phyloP scores from a whole-genome alignment of 176 grass and related monocot genomes.

The Secale cereale region DNA sequence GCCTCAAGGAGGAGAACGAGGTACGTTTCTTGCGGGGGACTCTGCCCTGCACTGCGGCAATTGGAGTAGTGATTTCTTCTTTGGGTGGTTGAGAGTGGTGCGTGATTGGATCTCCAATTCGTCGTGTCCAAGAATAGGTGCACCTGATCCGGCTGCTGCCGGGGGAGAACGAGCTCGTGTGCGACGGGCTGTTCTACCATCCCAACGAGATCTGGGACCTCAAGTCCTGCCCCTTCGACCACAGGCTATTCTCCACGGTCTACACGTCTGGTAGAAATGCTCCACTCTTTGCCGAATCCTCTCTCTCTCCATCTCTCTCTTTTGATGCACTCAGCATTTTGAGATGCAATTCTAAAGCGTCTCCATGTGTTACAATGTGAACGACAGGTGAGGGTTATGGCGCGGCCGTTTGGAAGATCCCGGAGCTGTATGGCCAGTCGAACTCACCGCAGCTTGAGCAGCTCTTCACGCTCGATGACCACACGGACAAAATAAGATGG shows the following conservation, averaged over 20 bases:
- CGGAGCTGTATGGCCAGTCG: conserved; percentile 64
- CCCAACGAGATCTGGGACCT: conserved; percentile 99
- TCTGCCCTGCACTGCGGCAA: not conserved
- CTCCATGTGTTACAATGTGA: not conserved
- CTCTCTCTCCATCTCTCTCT: not conserved
- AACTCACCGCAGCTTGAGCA: conserved; percentile 85
- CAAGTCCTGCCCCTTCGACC: conserved; percentile 91
- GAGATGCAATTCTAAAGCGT: not conserved
- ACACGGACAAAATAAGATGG: conserved; percentile 74
- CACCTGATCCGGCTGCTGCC: conserved; percentile 87
- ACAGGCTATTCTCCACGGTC: conserved; percentile 84
- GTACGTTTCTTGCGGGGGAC: conserved; percentile 29
- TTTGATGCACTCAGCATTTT: not conserved
- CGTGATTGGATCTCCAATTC: conserved; percentile 31
- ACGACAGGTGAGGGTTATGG: conserved; percentile 79
- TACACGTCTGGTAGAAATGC: conserved; percentile 77
- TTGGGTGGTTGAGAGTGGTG: not conserved
- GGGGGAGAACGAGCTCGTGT: conserved; percentile 71
- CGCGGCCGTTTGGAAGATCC: conserved; percentile 81
- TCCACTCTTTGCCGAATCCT: not conserved
- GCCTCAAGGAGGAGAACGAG: conserved; percentile 96
- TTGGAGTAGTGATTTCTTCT: not conserved
- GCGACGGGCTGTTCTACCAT: conserved; percentile 96
- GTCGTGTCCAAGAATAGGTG: conserved; percentile 51
- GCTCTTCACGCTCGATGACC: conserved; percentile 52